These are phyloP conservation scores for Crotalaria pallida DNA, from an alignment of 306 rosid species.

Conservation along the genomic window DNA sequence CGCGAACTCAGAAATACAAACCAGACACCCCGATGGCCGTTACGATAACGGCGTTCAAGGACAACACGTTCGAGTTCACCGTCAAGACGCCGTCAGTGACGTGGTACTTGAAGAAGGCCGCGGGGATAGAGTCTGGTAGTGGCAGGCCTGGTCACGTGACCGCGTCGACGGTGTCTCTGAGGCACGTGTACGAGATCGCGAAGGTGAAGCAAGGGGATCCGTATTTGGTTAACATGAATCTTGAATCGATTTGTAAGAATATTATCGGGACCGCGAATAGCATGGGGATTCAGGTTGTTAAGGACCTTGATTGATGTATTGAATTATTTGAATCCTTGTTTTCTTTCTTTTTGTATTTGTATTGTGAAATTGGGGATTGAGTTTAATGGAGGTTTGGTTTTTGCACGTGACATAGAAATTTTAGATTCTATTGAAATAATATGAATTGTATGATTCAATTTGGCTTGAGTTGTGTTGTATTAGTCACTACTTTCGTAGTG, in stretches of 20 bases:
- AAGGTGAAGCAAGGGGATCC: slow-evolving; percentile 79
- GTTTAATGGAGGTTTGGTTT: not conserved
- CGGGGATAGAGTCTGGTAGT: slow-evolving; percentile 71
- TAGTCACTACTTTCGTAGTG: not conserved
- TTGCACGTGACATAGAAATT: not conserved
- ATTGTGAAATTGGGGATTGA: too few relatives aligned
- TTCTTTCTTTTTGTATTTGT: not conserved
- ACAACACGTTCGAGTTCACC: slow-evolving; percentile 79
- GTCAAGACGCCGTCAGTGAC: slow-evolving; percentile 69
- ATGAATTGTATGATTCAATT: not conserved
- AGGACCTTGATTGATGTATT: slow-evolving; percentile 58
- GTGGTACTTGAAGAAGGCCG: slow-evolving; percentile 81
- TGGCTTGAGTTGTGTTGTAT: too few relatives aligned
- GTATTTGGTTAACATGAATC: slow-evolving; percentile 44
- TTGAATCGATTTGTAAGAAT: slow-evolving; percentile 72
- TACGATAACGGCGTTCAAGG: slow-evolving; percentile 74
- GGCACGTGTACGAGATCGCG: slow-evolving; percentile 80
- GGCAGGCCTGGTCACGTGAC: slow-evolving; percentile 68
- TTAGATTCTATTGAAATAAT: not conserved
- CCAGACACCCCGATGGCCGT: slow-evolving; percentile 81
- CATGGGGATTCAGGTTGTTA: slow-evolving; percentile 77
- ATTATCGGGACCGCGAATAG: slow-evolving; percentile 69
- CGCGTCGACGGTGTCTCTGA: slow-evolving; percentile 53
- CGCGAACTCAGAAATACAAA: slow-evolving; percentile 77
- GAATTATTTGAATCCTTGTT: not conserved